Conservation (phyloP, 768 basidiomycete genomes). For the Leccinum disarticulatum region DNA sequence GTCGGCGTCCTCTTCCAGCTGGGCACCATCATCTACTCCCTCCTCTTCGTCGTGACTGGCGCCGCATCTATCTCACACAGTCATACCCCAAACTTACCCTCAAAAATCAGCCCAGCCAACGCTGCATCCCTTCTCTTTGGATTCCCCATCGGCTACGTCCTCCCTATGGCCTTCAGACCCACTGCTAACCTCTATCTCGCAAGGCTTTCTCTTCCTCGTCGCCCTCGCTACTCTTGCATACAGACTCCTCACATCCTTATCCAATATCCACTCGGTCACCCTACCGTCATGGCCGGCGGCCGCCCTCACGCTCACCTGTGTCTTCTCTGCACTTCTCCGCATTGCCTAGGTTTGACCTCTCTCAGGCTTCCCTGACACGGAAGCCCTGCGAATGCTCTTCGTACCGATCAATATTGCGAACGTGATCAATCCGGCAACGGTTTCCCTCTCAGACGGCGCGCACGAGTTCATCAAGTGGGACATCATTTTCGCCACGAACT, state of each 20-base stretch:
- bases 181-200: slow-evolving; percentile 53
- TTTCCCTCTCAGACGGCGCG: slow-evolving; percentile 10
- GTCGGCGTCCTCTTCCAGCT: slow-evolving; percentile 45
- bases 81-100: slow-evolving; percentile 8
- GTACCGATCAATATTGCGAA: too few relatives aligned
- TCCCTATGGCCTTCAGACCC: too few relatives aligned
- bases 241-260: slow-evolving; percentile 34
- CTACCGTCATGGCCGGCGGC: slow-evolving; percentile 22
- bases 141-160: slow-evolving; percentile 44
- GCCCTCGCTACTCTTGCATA: slow-evolving; percentile 41
- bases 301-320: slow-evolving; percentile 15
- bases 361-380: slow-evolving; percentile 3
- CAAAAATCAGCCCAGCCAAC: slow-evolving; percentile 41
- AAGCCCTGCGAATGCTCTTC: too few relatives aligned
- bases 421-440: too few relatives aligned
- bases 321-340: slow-evolving; percentile 28
- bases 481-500: slow-evolving; percentile 36
- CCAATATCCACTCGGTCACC: slow-evolving; percentile 19
- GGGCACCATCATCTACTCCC: slow-evolving; percentile 47
- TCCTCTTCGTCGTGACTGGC: slow-evolving; percentile 43
- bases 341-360: slow-evolving; percentile 23
- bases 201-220: slow-evolving; percentile 48
- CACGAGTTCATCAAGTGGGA: slow-evolving; percentile 56
- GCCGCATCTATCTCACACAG: slow-evolving; percentile 17
- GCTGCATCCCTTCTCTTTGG: slow-evolving; percentile 49